A percentile compares a stretch with the other conserved stretches of the same genome.
These are phyloP conservation scores for Tulasnella sp. DNA, from an alignment of 768 basidiomycete genomes.

Conservation along the genomic window DNA sequence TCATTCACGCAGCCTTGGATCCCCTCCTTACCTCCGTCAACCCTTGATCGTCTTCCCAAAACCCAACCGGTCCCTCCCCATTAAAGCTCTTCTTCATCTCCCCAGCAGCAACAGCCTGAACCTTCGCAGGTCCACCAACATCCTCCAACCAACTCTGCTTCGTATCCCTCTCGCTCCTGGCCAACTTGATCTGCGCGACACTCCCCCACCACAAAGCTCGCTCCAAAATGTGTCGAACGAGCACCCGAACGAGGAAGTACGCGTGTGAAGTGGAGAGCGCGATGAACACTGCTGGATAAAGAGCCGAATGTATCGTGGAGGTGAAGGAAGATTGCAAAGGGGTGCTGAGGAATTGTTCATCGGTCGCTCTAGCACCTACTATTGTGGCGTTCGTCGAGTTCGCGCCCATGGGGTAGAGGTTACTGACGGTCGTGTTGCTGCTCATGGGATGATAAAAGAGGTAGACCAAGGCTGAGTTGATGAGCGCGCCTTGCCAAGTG, in stretches of 20 bases:
- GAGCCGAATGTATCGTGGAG: conserved; percentile 21
- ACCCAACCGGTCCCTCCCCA: conserved; percentile 26
- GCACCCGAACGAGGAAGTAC: conserved; percentile 55
- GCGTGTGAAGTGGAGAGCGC: conserved; percentile 80
- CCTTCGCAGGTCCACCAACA: conserved; percentile 5
- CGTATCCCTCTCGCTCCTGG: conserved; percentile 45
- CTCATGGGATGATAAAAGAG: conserved; percentile 54
- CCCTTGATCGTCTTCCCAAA: conserved; percentile 69
- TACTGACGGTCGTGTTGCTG: conserved; percentile 2
- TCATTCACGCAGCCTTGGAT: conserved; percentile 50
- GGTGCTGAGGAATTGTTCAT: not conserved
- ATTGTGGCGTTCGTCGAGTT: not conserved
- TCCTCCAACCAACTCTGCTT: conserved; percentile 35
- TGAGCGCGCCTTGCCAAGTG: conserved; percentile 80
- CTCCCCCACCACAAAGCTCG: conserved; percentile 69
- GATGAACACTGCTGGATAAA: conserved; percentile 49
- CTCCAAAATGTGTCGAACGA: conserved; percentile 61
- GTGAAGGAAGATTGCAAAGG: conserved; percentile 27
- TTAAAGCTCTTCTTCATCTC: conserved; percentile 19
- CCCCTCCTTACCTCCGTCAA: conserved; percentile 57
- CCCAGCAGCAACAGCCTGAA: conserved; percentile 19
- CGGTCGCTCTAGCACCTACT: not conserved
- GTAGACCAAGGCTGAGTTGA: conserved; percentile 83
- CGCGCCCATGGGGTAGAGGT: not conserved
- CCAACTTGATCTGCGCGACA: conserved; percentile 48